phyloP scores from a whole-genome alignment of 129 eudicot genomes.

The Chrysanthemum makinoi region DNA sequence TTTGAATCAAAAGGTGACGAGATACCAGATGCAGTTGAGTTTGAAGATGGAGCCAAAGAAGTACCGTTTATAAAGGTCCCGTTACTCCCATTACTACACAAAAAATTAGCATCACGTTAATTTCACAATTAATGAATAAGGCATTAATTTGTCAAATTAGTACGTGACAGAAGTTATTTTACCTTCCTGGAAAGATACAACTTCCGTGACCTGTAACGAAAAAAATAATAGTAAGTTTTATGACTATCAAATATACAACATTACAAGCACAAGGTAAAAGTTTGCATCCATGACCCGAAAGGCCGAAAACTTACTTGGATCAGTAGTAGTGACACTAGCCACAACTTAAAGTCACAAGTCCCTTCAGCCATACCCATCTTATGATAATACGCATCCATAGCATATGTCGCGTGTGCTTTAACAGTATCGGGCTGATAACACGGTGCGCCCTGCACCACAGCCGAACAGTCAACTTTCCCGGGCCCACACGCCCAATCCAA shows the following conservation, averaged over 20 bases:
- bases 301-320: conserved; percentile 58
- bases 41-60: conserved; percentile 67
- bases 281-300: not conserved
- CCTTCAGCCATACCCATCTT: conserved; percentile 58
- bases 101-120: not conserved
- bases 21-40: conserved; percentile 50
- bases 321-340: conserved; percentile 74
- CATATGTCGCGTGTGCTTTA: conserved; percentile 71
- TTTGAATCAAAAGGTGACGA: conserved; percentile 16
- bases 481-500: conserved; percentile 97
- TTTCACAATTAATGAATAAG: no score
- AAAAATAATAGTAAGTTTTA: not conserved
- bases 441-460: conserved; percentile 63
- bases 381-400: conserved; percentile 70
- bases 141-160: no score
- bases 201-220: conserved; percentile 71
- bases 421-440: conserved; percentile 78
- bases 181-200: conserved; percentile 59
- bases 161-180: conserved; percentile 3
- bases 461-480: conserved; percentile 82
- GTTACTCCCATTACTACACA: conserved; percentile 59
- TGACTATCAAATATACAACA: not conserved
- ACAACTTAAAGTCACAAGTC: conserved; percentile 85
- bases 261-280: not conserved
- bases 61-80: conserved; percentile 53